Evolutionary conservation across 305 asterid species (phyloP), one percentile per base, ranked within the genome.

Genomic region (Fraxinus xanthoxyloides): DNA sequence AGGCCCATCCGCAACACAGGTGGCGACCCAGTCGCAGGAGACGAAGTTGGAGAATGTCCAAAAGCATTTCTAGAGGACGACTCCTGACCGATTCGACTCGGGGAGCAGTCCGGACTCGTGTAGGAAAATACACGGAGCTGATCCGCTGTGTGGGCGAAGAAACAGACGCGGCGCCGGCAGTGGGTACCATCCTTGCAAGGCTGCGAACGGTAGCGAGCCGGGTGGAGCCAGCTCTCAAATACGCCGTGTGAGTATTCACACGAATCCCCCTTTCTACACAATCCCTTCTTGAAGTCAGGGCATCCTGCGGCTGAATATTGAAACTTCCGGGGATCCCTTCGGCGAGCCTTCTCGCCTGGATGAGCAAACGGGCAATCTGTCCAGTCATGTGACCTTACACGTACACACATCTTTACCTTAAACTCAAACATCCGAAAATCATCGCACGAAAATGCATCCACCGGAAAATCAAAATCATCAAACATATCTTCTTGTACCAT

Each of bases 261-360:
- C 19, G 88, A 70, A 79, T 88, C 91, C 0, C 91, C 91, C 46
- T 82, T 87, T 78, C 38, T 75, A 31, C 90, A 89, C 21, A 7
- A 40, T n/a, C 91, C 91, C 61, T 83, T 86, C 17, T 87, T 73
- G 7, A 83, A 89, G 1, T 87, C 91, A 0, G 91, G 87, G 59
- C 91, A 89, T 0, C 86, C 70, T 31, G 63, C 78, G 24, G 87
- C 91, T n/a, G 91, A 87, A 26, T 89, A 89, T n/a, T 76, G 81
- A 36, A 38, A 87, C 85, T 85, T 89, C 5, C 85, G 43, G 2
- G 90, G 91, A 46, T 89, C 91, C 82, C 91, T 78, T 73, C 91
- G 87, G 79, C 90, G 91, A 31, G 91, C 91, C 75, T 87, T 89
- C 82, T 89, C 91, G 9, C 90, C 91, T n/a, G 91, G 89, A 36